phyloP scores from a whole-genome alignment of 2,329 filamentous ascomycete genomes.

The Helicocarpus griseus region DNA sequence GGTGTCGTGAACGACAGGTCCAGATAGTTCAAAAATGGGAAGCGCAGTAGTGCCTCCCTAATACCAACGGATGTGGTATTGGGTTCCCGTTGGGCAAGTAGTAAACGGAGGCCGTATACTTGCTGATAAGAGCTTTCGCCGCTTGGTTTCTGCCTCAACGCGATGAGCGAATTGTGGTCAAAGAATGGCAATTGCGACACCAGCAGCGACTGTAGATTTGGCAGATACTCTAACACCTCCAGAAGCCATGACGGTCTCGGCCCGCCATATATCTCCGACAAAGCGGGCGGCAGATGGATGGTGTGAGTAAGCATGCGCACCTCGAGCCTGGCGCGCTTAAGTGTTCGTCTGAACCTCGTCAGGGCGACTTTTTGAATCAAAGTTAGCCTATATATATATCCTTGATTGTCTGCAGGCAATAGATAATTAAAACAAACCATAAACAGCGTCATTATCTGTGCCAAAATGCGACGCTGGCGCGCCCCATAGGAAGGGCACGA shows the following conservation, averaged over 20 bases:
- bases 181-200: slow-evolving; percentile 52
- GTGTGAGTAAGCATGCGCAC: slow-evolving; percentile 52
- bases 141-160: slow-evolving; percentile 29
- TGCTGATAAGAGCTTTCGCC: not conserved
- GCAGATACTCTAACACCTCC: slow-evolving; percentile 49
- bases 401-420: not conserved
- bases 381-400: not conserved
- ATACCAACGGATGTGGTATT: slow-evolving; percentile 50
- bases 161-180: slow-evolving; percentile 48
- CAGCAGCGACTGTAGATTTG: slow-evolving; percentile 49
- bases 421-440: slow-evolving; percentile 29
- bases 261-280: slow-evolving; percentile 52
- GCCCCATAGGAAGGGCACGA: slow-evolving; percentile 52
- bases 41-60: slow-evolving; percentile 41
- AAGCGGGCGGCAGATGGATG: slow-evolving; percentile 49
- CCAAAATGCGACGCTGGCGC: slow-evolving; percentile 55
- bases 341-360: slow-evolving; percentile 48
- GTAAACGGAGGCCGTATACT: slow-evolving; percentile 42
- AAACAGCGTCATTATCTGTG: slow-evolving; percentile 50
- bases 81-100: slow-evolving; percentile 47
- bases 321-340: slow-evolving; percentile 43
- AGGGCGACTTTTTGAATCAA: slow-evolving; percentile 49
- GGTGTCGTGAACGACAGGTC: slow-evolving; percentile 47
- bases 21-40: slow-evolving; percentile 47
- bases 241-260: slow-evolving; percentile 50